Conservation (phyloP, 345 rosid species). For the Iberis pinnata region DNA sequence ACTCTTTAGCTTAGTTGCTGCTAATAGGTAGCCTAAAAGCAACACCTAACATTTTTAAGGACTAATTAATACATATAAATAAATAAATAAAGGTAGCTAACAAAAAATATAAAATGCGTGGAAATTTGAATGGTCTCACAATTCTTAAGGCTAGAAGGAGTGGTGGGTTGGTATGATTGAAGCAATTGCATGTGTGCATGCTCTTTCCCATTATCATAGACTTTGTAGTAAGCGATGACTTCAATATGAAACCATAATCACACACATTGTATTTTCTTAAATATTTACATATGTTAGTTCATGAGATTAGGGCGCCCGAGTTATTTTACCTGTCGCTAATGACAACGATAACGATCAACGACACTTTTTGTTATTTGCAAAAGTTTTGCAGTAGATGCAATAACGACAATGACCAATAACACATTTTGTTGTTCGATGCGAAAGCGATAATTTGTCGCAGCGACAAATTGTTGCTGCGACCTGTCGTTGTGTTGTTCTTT, state of each 20-base stretch:
- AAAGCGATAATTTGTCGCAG: no score
- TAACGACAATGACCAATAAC: no score
- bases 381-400: no score
- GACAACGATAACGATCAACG: no score
- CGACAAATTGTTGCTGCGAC: no score
- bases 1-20: conserved; percentile 10
- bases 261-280: not conserved
- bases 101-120: not conserved
- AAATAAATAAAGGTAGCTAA: not conserved
- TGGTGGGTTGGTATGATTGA: conserved; percentile 15
- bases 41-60: not conserved
- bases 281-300: no score
- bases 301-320: no score
- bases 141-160: not conserved
- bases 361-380: no score
- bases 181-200: conserved; percentile 19
- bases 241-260: conserved; percentile 8
- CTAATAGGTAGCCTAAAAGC: not conserved
- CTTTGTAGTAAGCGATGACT: conserved; percentile 7
- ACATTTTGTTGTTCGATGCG: no score
- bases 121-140: not conserved
- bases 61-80: not conserved
- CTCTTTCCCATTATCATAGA: conserved; percentile 3
- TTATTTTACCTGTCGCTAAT: no score
- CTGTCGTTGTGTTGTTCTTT: no score